Evolutionary conservation across 2,329 filamentous ascomycete species (phyloP).

Genomic region (Cryphonectria japonica): DNA sequence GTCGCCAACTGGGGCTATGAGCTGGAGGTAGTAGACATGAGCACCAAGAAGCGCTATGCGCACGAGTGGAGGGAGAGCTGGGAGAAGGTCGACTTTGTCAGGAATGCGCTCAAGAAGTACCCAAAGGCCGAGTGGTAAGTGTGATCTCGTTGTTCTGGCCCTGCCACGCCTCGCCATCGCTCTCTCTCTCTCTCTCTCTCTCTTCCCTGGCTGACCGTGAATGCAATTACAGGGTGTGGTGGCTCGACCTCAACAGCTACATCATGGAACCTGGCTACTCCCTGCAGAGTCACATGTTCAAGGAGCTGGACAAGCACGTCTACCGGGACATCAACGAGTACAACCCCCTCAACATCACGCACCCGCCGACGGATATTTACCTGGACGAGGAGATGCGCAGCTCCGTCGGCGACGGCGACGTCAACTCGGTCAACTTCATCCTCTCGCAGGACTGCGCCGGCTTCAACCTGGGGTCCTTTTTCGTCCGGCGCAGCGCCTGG

Average conservation of each 20-base stretch:
- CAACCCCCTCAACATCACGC: slow-evolving; percentile 92
- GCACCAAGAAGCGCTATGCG: slow-evolving; percentile 96
- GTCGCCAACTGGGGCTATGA: slow-evolving; percentile 89
- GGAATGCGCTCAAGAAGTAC: slow-evolving; percentile 88
- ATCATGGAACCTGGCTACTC: slow-evolving; percentile 96
- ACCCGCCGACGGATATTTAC: slow-evolving; percentile 74
- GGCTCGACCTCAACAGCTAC: slow-evolving; percentile 96
- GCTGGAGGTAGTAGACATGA: slow-evolving; percentile 96
- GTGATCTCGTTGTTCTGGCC: neutral
- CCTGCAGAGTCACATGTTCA: slow-evolving; percentile 88
- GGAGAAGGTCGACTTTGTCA: slow-evolving; percentile 97
- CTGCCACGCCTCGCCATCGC: neutral
- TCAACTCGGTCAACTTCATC: slow-evolving; percentile 82
- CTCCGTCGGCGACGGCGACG: slow-evolving; percentile 73
- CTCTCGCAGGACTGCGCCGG: slow-evolving; percentile 92
- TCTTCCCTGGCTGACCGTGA: neutral
- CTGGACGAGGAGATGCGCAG: slow-evolving; percentile 78
- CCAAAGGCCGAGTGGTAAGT: slow-evolving; percentile 93
- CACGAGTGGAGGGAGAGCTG: slow-evolving; percentile 99
- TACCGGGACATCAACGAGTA: slow-evolving; percentile 97
- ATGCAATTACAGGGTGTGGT: slow-evolving; percentile 84
- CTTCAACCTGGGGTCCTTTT: slow-evolving; percentile 97
- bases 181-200: slow-evolving; percentile 35
- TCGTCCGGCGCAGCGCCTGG: slow-evolving; percentile 83
- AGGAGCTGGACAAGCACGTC: slow-evolving; percentile 70